Conservation (phyloP, 179 eudicot genomes). For the Silene vulgaris region DNA sequence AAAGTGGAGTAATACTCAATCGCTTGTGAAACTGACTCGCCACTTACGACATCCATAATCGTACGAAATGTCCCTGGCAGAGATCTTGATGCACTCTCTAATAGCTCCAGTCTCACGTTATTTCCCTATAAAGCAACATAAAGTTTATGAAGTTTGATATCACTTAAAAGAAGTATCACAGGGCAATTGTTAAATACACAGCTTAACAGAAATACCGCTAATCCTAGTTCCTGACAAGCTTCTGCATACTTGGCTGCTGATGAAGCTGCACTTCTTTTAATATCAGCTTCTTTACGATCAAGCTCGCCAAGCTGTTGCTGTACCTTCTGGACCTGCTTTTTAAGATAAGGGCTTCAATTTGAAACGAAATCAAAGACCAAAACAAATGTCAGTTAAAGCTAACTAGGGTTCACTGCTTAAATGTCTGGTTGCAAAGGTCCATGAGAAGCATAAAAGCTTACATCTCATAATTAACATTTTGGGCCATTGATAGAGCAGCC, state of each 20-base stretch:
- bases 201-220: constrained; percentile 48
- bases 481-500: constrained; percentile 92
- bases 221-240: constrained; percentile 93
- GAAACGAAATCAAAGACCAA: constrained; percentile 24
- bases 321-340: constrained; percentile 86
- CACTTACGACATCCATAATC: constrained; percentile 64
- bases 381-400: constrained; percentile 13
- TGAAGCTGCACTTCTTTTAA: constrained; percentile 82
- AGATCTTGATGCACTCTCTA: constrained; percentile 68
- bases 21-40: constrained; percentile 69
- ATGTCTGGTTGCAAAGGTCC: neutral
- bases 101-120: constrained; percentile 75
- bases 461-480: constrained; percentile 97
- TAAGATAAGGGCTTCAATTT: constrained; percentile 78
- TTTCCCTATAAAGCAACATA: constrained; percentile 51
- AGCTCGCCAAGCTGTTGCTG: constrained; percentile 95
- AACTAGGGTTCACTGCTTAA: neutral
- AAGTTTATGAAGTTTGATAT: neutral
- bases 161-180: constrained; percentile 5
- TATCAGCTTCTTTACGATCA: constrained; percentile 92
- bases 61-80: constrained; percentile 69
- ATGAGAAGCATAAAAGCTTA: constrained; percentile 34
- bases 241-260: constrained; percentile 90
- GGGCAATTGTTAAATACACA: constrained; percentile 12
- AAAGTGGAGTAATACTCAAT: constrained; percentile 68